Conservation (phyloP, 2,329 filamentous ascomycete genomes). For the Aspergillus ochraceus region DNA sequence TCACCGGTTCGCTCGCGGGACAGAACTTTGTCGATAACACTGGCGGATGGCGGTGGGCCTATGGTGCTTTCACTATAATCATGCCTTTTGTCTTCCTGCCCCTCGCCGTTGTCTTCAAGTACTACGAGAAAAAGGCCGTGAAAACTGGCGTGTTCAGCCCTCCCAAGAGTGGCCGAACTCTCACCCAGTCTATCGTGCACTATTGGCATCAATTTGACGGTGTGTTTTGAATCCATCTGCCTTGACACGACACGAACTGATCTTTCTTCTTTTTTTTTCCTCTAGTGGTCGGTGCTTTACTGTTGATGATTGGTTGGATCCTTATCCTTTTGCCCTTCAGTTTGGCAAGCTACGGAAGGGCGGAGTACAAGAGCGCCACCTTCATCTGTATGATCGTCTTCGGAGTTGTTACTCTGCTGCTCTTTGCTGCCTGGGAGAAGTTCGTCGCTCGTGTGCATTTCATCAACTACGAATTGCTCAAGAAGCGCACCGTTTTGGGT, state of each 20-base stretch:
- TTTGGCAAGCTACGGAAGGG: constrained; percentile 44
- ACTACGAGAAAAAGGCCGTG: constrained; percentile 59
- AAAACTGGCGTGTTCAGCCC: constrained; percentile 52
- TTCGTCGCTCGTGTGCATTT: constrained; percentile 55
- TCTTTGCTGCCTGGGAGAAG: constrained; percentile 58
- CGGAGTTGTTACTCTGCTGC: constrained; percentile 52
- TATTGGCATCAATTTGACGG: constrained; percentile 65
- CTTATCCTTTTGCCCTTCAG: constrained; percentile 68
- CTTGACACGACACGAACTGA: constrained; percentile 41
- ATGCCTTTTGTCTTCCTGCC: constrained; percentile 58
- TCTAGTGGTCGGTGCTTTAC: constrained; percentile 57
- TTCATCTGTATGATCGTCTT: constrained; percentile 56
- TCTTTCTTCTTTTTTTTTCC: constrained; percentile 44
- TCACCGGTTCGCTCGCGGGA: constrained; percentile 55
- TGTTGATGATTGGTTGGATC: constrained; percentile 61
- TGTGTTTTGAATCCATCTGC: constrained; percentile 19
- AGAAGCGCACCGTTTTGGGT: constrained; percentile 52
- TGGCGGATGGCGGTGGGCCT: constrained; percentile 62
- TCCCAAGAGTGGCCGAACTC: constrained; percentile 46
- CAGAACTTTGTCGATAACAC: constrained; percentile 49
- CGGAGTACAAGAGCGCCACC: constrained; percentile 46
- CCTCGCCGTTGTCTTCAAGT: constrained; percentile 54
- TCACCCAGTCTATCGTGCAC: constrained; percentile 49
- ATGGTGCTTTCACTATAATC: constrained; percentile 62
- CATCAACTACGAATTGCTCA: constrained; percentile 55